A percentile compares a stretch with the other conserved stretches of the same genome.
These are phyloP conservation scores for Dimargaris xerosporica DNA, from an alignment of 192 early-diverging fungal genomes.

Conservation along the genomic window DNA sequence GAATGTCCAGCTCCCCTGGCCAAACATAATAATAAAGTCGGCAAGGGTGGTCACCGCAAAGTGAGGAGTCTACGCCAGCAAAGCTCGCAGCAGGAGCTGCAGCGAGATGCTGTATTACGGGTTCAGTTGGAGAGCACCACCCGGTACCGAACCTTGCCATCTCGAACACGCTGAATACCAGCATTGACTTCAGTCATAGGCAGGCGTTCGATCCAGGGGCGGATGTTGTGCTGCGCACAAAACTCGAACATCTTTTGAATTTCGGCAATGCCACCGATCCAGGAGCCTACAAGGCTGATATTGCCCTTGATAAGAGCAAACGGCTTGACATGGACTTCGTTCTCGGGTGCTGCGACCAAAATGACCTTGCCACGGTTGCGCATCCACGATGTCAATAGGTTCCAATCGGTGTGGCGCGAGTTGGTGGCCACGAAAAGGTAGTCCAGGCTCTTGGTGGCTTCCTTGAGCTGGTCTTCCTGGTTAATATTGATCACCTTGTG, in stretches of 20 bases:
- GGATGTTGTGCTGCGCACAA: conserved; percentile 47
- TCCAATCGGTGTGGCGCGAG: conserved; percentile 19
- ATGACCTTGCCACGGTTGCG: conserved; percentile 30
- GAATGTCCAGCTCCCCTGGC: too few species aligned
- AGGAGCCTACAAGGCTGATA: conserved; percentile 39
- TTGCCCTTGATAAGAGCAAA: conserved; percentile 23
- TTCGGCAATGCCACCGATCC: conserved; percentile 43
- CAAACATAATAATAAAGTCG: too few species aligned
- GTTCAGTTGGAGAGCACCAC: conserved; percentile 40
- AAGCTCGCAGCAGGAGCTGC: too few species aligned
- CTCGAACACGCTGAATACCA: conserved; percentile 36
- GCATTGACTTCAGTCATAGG: conserved; percentile 42
- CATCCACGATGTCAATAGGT: conserved; percentile 23
- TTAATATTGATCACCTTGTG: conserved; percentile 30
- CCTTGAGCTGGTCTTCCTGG: conserved; percentile 16
- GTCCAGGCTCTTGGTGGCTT: conserved; percentile 19
- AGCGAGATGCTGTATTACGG: neutral
- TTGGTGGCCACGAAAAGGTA: conserved; percentile 23
- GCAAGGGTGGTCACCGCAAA: too few species aligned
- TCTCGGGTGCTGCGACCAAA: conserved; percentile 33
- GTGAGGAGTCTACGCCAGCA: too few species aligned
- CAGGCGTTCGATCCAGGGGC: conserved; percentile 44
- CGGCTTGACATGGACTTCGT: conserved; percentile 22
- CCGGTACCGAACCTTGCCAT: conserved; percentile 45
- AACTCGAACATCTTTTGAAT: conserved; percentile 50